Conservation (phyloP, 345 rosid species). For the Lepidium didymum region DNA sequence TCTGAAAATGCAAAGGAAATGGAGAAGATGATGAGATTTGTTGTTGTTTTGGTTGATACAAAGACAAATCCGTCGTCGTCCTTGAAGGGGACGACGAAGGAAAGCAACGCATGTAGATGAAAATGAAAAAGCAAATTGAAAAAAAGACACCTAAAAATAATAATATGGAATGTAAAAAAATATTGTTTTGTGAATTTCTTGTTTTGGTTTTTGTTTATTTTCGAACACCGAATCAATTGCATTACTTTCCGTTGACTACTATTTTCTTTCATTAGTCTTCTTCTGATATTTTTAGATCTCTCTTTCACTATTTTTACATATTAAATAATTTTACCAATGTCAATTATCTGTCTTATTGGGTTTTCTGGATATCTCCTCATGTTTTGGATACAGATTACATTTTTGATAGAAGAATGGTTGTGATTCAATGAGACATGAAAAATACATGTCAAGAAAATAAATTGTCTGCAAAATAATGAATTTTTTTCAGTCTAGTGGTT, state of each 20-base stretch:
- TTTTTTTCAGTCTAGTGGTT: too few species aligned
- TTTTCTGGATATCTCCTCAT: too few species aligned
- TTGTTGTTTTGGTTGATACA: not conserved
- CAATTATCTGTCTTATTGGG: not conserved
- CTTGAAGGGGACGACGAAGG: constrained; percentile 29
- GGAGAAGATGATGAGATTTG: not conserved
- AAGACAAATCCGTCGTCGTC: constrained; percentile 29
- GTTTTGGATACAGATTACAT: too few species aligned
- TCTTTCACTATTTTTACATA: not conserved
- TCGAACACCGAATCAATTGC: constrained; percentile 23
- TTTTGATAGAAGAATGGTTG: too few species aligned
- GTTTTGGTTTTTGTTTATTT: constrained; percentile 23
- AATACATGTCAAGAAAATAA: too few species aligned
- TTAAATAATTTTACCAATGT: not conserved
- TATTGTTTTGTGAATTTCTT: not conserved
- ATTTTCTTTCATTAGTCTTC: constrained; percentile 15
- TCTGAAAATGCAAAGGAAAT: not conserved
- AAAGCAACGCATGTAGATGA: constrained; percentile 23
- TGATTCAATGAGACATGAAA: too few species aligned
- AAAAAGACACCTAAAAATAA: constrained; percentile 10
- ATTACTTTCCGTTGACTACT: constrained; percentile 20
- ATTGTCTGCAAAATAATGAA: too few species aligned
- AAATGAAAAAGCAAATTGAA: constrained; percentile 12
- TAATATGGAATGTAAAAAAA: constrained; percentile 4
- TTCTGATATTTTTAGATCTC: constrained; percentile 3